Conservation (phyloP, 179 eudicot genomes). For the Silene coronaria region DNA sequence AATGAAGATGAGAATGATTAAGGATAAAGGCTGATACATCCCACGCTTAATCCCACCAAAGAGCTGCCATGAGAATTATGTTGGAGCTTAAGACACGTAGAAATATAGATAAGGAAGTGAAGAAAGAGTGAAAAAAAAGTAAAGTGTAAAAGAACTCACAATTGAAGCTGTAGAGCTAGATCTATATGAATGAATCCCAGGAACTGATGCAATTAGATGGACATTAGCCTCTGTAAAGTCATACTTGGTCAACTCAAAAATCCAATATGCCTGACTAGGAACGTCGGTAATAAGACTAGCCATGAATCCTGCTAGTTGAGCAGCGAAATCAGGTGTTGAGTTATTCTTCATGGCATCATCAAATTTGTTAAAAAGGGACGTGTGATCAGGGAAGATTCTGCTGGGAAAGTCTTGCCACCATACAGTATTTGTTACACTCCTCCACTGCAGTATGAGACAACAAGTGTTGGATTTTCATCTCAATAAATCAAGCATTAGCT, state of each 20-base stretch:
- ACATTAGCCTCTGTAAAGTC: conserved; percentile 66
- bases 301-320: conserved; percentile 90
- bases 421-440: conserved; percentile 65
- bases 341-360: conserved; percentile 26
- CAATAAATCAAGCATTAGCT: not conserved
- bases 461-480: conserved; percentile 1
- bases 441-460: conserved; percentile 59
- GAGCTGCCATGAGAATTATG: not conserved
- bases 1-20: not conserved
- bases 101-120: not conserved
- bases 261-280: conserved; percentile 78
- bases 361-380: conserved; percentile 50
- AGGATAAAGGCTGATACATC: not conserved
- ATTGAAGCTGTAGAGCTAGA: conserved; percentile 31
- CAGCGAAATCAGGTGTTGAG: conserved; percentile 72
- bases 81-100: not conserved
- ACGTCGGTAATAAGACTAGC: conserved; percentile 64
- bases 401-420: conserved; percentile 98
- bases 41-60: conserved; percentile 10
- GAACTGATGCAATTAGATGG: conserved; percentile 78
- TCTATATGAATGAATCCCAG: conserved; percentile 68
- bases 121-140: not conserved
- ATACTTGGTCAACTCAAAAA: conserved; percentile 66
- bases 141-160: conserved; percentile 36
- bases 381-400: conserved; percentile 41